Evolutionary conservation across 1,284 basidiomycete genomes (phyloP).

Genomic region (Ceratobasidium sp.): DNA sequence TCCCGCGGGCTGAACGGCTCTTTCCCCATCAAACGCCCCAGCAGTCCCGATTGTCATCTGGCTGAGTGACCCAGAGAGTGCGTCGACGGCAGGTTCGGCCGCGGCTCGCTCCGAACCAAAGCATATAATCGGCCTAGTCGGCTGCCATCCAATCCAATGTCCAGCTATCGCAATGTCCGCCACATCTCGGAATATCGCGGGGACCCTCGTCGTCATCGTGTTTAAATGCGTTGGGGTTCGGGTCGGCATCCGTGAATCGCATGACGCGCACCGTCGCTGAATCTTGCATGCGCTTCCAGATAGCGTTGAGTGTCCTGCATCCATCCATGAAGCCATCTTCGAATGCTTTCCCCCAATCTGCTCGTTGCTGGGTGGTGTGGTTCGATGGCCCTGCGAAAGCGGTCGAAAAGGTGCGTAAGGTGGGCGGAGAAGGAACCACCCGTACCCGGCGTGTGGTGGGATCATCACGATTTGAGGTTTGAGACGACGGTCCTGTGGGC

Average conservation of each 20-base stretch:
- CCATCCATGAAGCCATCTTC: slow-evolving; percentile 1
- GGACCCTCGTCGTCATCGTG: neutral
- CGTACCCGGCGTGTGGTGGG: slow-evolving; percentile 1
- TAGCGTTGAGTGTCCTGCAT: slow-evolving; percentile 12
- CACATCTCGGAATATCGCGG: neutral
- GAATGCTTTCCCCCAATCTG: slow-evolving; percentile 21
- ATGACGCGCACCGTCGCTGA: slow-evolving; percentile 9
- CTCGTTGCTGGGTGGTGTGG: slow-evolving; percentile 17
- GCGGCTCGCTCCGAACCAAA: slow-evolving; percentile 17
- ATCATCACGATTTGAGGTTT: neutral
- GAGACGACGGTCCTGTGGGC: neutral
- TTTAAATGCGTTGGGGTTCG: neutral
- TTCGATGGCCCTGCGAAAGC: slow-evolving; percentile 24
- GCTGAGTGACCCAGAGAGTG: neutral
- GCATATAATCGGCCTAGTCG: slow-evolving; percentile 19
- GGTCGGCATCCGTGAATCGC: slow-evolving; percentile 19
- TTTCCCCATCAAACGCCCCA: neutral
- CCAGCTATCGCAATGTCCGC: slow-evolving; percentile 21
- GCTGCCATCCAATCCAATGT: slow-evolving; percentile 34
- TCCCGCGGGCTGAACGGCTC: neutral
- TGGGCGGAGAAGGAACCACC: slow-evolving; percentile 19
- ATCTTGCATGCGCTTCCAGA: slow-evolving; percentile 31
- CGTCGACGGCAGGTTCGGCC: neutral
- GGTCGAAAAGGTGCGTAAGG: slow-evolving; percentile 16
- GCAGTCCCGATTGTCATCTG: neutral